These are phyloP conservation scores for Aaosphaeria arxii DNA, from an alignment of 2,329 filamentous ascomycete species.

Conservation along the genomic window DNA sequence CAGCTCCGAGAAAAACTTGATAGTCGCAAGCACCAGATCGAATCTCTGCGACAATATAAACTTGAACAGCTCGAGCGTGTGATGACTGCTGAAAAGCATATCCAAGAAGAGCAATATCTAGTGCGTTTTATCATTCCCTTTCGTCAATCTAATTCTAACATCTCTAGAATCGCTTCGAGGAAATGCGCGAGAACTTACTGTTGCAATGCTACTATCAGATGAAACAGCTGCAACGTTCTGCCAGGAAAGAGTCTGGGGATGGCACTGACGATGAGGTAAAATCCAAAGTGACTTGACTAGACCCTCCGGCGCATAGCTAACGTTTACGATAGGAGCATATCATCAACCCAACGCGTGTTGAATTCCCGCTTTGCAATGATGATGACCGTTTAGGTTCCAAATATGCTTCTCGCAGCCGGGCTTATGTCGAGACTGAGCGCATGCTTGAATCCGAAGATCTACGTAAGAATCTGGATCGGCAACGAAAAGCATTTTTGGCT, in stretches of 20 bases:
- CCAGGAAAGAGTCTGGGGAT: constrained; percentile 30
- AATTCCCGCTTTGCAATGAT: constrained; percentile 17
- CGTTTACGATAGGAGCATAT: constrained; percentile 24
- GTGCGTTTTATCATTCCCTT: constrained; percentile 19
- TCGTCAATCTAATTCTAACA: constrained; percentile 6
- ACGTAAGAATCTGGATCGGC: constrained; percentile 19
- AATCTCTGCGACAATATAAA: constrained; percentile 36
- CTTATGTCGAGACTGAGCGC: constrained; percentile 38
- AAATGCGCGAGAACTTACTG: constrained; percentile 31
- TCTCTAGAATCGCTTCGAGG: constrained; percentile 26
- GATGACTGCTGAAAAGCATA: constrained; percentile 31
- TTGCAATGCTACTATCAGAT: constrained; percentile 37
- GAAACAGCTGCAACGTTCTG: constrained; percentile 36
- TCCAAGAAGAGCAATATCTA: constrained; percentile 33
- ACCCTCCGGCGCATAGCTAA: constrained; percentile 4
- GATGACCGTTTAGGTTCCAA: constrained; percentile 30
- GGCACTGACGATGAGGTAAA: constrained; percentile 42
- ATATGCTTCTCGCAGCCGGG: constrained; percentile 41
- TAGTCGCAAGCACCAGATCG: constrained; percentile 35
- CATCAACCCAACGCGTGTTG: constrained; percentile 28
- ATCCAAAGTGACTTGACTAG: not conserved
- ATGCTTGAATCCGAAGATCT: constrained; percentile 29
- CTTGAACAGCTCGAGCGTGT: constrained; percentile 36
- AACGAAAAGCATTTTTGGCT: constrained; percentile 20
- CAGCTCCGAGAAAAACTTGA: constrained; percentile 51